Evolutionary conservation across 257 asterid species (phyloP), one percentile per base, ranked within the genome.

Genomic region (Echium plantagineum): DNA sequence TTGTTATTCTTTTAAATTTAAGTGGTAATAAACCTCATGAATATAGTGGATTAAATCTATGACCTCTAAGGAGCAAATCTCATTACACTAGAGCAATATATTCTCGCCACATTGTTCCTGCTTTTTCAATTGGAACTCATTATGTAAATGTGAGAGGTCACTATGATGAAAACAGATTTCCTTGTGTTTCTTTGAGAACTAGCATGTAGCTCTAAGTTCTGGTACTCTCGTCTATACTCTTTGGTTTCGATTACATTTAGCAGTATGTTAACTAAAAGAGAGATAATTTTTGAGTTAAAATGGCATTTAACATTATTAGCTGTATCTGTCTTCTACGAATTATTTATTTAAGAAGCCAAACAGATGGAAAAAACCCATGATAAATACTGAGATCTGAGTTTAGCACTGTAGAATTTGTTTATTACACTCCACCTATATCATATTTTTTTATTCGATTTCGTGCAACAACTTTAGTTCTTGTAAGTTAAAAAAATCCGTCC

Each of bases 361-460:
- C 49, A 10, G 1, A 42, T 42, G 5, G 49, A 4, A 28, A 28
- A 28, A 28, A 4, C 2, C 2, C 6, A 3, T 24, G 2, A 28
- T 28, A 28, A 28, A 28, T 28, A 28, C 47, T 35, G 2, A 42
- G 17, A 42, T 10, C 49, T 13, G 17, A 42, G 16, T 42, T 42
- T 10, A 12, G 49, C 12, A 42, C 49, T 42, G 16, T 17, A 3
- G 16, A 10, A 10, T 10, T 10, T 42, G 15, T 42, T 42, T 3
- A 42, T 42, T 8, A 8, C 48, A 42, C 48, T 42, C n/a, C 48
- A 42, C 46, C 46, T 35, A 70, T 69, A 57, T 72, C 60, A 57
- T 60, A 67, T 81, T 89, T 84, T 66, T 26, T n/a, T 61, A 52
- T 58, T 10, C 26, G 59, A 7, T 5, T 38, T 19, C 21, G 18